Evolutionary conservation across 2,329 filamentous ascomycete species (phyloP), one percentile per base, ranked within the genome.

Genomic region (Beauveria sp.): DNA sequence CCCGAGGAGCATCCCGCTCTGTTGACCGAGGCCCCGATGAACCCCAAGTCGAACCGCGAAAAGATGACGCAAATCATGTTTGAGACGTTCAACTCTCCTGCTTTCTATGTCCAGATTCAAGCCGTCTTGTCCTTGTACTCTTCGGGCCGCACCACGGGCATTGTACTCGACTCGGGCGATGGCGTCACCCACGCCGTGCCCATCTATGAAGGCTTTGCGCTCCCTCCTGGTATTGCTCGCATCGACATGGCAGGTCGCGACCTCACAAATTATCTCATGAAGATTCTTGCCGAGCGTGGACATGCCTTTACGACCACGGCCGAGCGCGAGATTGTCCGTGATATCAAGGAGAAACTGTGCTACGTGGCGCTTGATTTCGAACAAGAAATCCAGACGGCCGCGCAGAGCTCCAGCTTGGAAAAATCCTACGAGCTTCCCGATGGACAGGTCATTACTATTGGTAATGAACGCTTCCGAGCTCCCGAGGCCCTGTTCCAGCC

Each of bases 1-100:
- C 95, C 95, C 73, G 95, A 99, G 87, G 95, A 99, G 89, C 95
- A 99, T 88, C 95, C 95, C 74, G 93, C 98, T 78, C 88, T 99
- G 77, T 86, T 99, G 80, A 99, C 95, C 72, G 95, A 99, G 86
- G 95, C 95, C 73, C 95, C 95, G 72, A 98, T 99, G 89, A 99
- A 99, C 89, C 95, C 95, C 79, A 98, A 98, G 88, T 96, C 91
- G 84, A 99, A 99, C 87, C 91, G 95, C 88, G 95, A 99, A 87
- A 99, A 99, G 92, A 99, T 99, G 95, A 98, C 95, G 72, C 95
- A 99, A 85, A 99, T 99, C 70, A 93, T 99, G 79, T 99, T 99
- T 85, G 95, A 99, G 89, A 99, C 95, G 73, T 99, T 99, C 88
- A 98, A 99, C 85, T 93, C 95, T 74, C 95, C 95, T 71, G 95